A percentile compares a stretch with the other conserved stretches of the same genome.
Evolutionary conservation across 1,139 yeast genomes (phyloP).

Genomic region (Geotrichum aggregatum): DNA sequence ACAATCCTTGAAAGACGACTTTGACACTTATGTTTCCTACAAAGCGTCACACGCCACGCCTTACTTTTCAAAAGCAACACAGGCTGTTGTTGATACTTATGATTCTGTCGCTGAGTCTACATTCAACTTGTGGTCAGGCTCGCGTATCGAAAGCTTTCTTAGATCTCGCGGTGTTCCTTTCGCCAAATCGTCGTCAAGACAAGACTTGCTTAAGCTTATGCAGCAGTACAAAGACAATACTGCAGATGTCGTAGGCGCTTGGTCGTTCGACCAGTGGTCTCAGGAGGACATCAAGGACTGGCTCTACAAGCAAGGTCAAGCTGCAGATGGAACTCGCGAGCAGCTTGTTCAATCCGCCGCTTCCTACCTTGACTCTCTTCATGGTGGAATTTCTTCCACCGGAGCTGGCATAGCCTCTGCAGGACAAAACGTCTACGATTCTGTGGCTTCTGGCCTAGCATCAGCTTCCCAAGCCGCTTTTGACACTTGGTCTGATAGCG

Average conservation of each 20-base stretch:
- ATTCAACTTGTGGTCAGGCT: slow-evolving; percentile 16
- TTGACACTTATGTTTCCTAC: slow-evolving; percentile 8
- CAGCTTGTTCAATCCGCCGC: slow-evolving; percentile 11
- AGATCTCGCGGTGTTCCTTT: neutral
- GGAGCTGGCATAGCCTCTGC: slow-evolving; percentile 40
- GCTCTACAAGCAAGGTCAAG: slow-evolving; percentile 16
- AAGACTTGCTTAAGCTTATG: neutral
- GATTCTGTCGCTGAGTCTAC: neutral
- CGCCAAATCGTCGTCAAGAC: neutral
- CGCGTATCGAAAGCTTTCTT: slow-evolving; percentile 13
- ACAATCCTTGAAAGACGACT: slow-evolving; percentile 9
- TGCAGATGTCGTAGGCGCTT: slow-evolving; percentile 36
- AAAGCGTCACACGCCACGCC: slow-evolving; percentile 12
- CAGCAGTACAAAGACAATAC: neutral
- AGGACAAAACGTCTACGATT: neutral
- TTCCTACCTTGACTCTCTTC: neutral
- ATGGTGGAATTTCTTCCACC: neutral
- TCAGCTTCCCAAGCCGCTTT: slow-evolving; percentile 41
- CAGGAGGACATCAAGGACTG: slow-evolving; percentile 15
- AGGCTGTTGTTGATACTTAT: slow-evolving; percentile 5
- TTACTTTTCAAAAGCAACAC: slow-evolving; percentile 13
- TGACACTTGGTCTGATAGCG: slow-evolving; percentile 52
- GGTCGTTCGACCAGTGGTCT: slow-evolving; percentile 49
- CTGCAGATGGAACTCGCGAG: slow-evolving; percentile 13
- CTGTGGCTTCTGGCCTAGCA: slow-evolving; percentile 30